Percentiles rank a stretch among this genome's conserved stretches.
Conservation (phyloP, 1,284 basidiomycete genomes). For the Sporisorium scitamineum region DNA sequence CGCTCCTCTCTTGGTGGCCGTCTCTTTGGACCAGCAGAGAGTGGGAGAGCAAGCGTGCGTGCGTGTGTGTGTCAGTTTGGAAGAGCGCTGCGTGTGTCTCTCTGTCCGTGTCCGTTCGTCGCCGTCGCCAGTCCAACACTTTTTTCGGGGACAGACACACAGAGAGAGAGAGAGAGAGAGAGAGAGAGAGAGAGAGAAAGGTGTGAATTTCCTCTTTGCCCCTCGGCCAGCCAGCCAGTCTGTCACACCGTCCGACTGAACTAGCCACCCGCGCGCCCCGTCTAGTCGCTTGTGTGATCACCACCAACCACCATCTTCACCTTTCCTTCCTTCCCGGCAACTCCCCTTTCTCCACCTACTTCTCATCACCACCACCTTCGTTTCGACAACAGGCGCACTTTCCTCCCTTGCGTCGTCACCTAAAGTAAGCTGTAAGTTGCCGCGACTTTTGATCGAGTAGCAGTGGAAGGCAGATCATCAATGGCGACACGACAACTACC, state of each 20-base stretch:
- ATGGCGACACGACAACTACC: neutral
- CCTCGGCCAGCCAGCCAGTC: neutral
- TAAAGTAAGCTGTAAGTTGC: constrained; percentile 45
- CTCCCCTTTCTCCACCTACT: constrained; percentile 23
- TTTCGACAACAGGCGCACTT: constrained; percentile 17
- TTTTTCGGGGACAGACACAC: too few species aligned
- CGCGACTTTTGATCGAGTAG: neutral
- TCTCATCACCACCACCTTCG: constrained; percentile 27
- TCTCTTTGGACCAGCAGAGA: neutral
- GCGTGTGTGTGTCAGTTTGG: constrained; percentile 14
- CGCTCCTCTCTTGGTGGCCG: neutral
- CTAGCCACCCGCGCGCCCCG: constrained; percentile 1
- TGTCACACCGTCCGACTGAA: neutral
- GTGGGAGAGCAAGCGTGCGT: constrained; percentile 3
- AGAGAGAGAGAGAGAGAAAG: neutral
- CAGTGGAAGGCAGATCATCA: neutral
- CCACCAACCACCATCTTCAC: constrained; percentile 16
- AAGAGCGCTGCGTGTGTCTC: neutral
- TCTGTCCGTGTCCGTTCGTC: neutral
- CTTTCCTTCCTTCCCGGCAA: constrained; percentile 4
- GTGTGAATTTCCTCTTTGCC: neutral
- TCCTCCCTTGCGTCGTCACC: constrained; percentile 9
- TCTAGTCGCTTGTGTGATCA: constrained; percentile 15
- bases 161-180: too few species aligned
- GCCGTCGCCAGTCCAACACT: constrained; percentile 40